Evolutionary conservation across 768 basidiomycete genomes (phyloP), one percentile per base, ranked within the genome.

Genomic region (Xerocomellus intermedius): DNA sequence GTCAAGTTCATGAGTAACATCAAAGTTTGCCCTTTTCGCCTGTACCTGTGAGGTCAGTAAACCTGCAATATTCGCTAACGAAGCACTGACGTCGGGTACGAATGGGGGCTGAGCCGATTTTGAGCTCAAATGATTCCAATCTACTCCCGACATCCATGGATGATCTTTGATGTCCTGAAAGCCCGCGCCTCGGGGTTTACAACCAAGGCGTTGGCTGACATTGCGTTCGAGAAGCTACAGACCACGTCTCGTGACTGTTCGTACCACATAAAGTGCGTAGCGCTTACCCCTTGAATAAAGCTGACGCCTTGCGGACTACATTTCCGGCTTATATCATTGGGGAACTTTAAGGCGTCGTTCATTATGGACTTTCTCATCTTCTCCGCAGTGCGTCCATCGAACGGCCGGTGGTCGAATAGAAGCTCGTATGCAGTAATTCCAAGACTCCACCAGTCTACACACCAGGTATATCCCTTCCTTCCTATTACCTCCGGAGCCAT

Each of bases 401-500:
- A 98, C 2, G 94, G 94, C 30, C 94, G 85, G 59, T 75, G 77
- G 65, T 79, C 81, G 75, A 89, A 91, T 30, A 95, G 73, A n/a
- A 97, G 81, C 65, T 98, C 95, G 73, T 89, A 96, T 55, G 86
- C 88, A 26, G 89, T 89, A 52, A 97, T 79, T 30, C 95, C 95
- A 19, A 98, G 78, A 66, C 91, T 94, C 95, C 95, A 98, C 89
- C 92, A 97, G 69, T 98, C 95, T 47, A 92, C 82, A 46, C 85
- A 86, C 82, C 91, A 94, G 4, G 89, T 89, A 71, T 99, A 99
- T 16, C 97, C 97, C 65, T 85, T 87, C 66, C 90, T 87, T 48
- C 82, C 84, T 42, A 98, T 79, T n/a, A 99, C 89, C 71, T 99
- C 94, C 0, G 96, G 95, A 10, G 95, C 95, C 97, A 99, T 99